Percentiles rank a stretch among this genome's conserved stretches.
Evolutionary conservation across 2,329 filamentous ascomycete genomes (phyloP).

Genomic region (Herpotrichia juniperi): DNA sequence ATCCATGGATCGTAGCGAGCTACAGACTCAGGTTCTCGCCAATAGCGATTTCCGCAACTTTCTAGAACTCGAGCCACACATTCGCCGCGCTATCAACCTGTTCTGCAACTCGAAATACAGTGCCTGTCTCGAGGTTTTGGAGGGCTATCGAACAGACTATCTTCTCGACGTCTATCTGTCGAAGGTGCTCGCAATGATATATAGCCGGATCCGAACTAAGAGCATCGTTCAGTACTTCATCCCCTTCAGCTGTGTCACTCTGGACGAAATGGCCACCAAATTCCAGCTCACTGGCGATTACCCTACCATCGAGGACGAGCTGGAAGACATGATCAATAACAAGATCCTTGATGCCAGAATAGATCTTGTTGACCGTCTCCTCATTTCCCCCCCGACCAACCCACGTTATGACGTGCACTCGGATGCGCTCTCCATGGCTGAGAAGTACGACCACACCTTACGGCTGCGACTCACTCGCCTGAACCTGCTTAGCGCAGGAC

Average conservation of each 20-base stretch:
- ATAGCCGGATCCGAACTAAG: constrained; percentile 79
- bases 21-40: constrained; percentile 79
- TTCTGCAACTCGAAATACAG: constrained; percentile 93
- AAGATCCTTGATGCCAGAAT: constrained; percentile 78
- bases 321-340: constrained; percentile 77
- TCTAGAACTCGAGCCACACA: constrained; percentile 90
- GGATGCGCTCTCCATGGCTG: constrained; percentile 70
- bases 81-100: constrained; percentile 85
- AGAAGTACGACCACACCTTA: constrained; percentile 75
- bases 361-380: constrained; percentile 79
- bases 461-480: constrained; percentile 78
- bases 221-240: constrained; percentile 93
- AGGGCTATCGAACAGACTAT: constrained; percentile 82
- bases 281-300: constrained; percentile 67
- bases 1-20: constrained; percentile 79
- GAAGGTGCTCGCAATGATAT: constrained; percentile 72
- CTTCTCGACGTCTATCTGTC: constrained; percentile 88
- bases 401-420: constrained; percentile 72
- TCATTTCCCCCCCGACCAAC: constrained; percentile 73
- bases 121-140: constrained; percentile 80
- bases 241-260: constrained; percentile 85
- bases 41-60: constrained; percentile 87
- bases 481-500: constrained; percentile 74
- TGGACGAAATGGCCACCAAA: constrained; percentile 76
- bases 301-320: constrained; percentile 69